phyloP scores from a whole-genome alignment of 2,329 filamentous ascomycete genomes.

The Capronia americana region DNA sequence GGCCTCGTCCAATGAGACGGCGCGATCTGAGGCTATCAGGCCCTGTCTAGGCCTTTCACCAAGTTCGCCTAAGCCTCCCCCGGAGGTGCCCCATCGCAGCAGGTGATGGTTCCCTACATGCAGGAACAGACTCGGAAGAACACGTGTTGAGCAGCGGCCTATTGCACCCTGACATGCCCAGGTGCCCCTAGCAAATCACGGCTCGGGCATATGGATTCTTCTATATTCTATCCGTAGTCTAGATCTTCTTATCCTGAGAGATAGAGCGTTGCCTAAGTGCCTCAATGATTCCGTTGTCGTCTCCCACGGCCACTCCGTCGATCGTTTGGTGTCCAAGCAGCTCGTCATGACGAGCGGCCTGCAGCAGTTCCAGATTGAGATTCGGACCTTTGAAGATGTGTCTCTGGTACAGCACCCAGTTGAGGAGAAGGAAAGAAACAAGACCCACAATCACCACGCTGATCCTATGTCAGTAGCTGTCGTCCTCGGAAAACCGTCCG shows the following conservation, averaged over 20 bases:
- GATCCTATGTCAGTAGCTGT: background rate
- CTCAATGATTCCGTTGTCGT: constrained; percentile 22
- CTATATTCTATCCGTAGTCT: background rate
- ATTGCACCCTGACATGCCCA: background rate
- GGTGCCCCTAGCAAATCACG: background rate
- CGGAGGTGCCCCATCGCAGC: too few relatives aligned
- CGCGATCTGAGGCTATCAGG: background rate
- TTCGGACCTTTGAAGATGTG: constrained; percentile 27
- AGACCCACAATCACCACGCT: constrained; percentile 25
- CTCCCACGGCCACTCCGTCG: constrained; percentile 18
- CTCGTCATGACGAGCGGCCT: constrained; percentile 24
- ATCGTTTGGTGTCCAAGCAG: constrained; percentile 23
- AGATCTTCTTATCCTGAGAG: constrained; percentile 18
- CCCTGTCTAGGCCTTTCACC: background rate
- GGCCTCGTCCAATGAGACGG: background rate
- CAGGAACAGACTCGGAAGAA: background rate
- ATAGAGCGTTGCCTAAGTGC: constrained; percentile 24
- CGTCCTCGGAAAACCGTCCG: background rate
- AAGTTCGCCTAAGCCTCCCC: background rate
- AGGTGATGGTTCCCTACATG: background rate
- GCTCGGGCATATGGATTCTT: background rate
- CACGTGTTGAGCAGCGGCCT: background rate
- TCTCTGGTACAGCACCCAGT: constrained; percentile 19
- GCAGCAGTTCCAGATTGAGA: constrained; percentile 24
- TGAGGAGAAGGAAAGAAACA: constrained; percentile 21